These are phyloP conservation scores for Irpex rosettiformis DNA, from an alignment of 1,284 basidiomycete species.

Conservation along the genomic window DNA sequence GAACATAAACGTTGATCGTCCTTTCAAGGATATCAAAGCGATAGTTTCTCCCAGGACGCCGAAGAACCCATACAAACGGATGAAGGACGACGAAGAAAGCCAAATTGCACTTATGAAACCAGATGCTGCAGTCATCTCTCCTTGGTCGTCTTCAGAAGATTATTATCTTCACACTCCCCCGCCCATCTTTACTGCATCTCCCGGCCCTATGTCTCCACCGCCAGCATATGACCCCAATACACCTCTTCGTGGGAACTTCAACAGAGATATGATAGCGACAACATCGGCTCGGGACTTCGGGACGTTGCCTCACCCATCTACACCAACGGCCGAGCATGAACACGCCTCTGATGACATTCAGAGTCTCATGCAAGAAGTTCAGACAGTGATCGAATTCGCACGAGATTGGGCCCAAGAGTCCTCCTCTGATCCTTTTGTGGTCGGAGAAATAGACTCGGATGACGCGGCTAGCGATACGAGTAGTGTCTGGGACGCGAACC, in stretches of 20 bases:
- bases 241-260: neutral
- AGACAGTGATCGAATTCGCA: slow-evolving; percentile 12
- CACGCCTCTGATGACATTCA: neutral
- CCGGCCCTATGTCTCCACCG: slow-evolving; percentile 18
- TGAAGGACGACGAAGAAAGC: slow-evolving; percentile 21
- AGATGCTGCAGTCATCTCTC: slow-evolving; percentile 22
- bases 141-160: slow-evolving; percentile 26
- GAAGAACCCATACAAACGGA: slow-evolving; percentile 17
- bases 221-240: slow-evolving; percentile 15
- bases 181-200: slow-evolving; percentile 6
- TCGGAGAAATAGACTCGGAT: slow-evolving; percentile 7
- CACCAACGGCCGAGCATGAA: neutral
- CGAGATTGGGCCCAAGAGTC: neutral
- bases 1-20: slow-evolving; percentile 14
- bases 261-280: neutral
- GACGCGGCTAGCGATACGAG: neutral
- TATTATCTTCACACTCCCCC: slow-evolving; percentile 15
- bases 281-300: neutral
- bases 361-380: slow-evolving; percentile 16
- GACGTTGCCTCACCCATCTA: slow-evolving; percentile 1
- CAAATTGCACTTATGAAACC: slow-evolving; percentile 18
- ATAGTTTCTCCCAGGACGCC: slow-evolving; percentile 14
- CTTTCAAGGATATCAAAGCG: slow-evolving; percentile 5
- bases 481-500: neutral
- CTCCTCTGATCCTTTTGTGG: slow-evolving; percentile 10